Percentiles rank a stretch among this genome's conserved stretches.
Conservation (phyloP, 441 rosid species). For the Populus trichocarpa region DNA sequence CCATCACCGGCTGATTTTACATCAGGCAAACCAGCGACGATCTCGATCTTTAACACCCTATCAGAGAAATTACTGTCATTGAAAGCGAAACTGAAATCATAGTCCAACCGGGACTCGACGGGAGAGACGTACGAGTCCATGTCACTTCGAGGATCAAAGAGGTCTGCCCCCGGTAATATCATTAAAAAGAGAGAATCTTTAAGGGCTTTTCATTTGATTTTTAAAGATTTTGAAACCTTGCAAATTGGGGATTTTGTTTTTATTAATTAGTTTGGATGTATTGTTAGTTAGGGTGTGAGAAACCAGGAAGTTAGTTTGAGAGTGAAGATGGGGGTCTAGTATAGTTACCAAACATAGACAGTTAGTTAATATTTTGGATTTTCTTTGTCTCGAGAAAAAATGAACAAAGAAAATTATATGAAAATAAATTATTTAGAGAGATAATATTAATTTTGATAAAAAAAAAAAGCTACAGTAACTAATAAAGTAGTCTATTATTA, state of each 20-base stretch:
- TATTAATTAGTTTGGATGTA: background rate
- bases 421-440: background rate
- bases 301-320: background rate
- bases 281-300: background rate
- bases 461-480: background rate
- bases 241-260: background rate
- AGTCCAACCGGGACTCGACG: constrained; percentile 44
- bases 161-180: constrained; percentile 26
- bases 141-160: constrained; percentile 38
- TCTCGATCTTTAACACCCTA: constrained; percentile 76
- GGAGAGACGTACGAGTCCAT: constrained; percentile 54
- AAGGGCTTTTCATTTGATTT: background rate
- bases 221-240: background rate
- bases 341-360: background rate
- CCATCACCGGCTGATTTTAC: constrained; percentile 54
- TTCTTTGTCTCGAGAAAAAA: no score
- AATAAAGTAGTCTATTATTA: background rate
- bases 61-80: constrained; percentile 94
- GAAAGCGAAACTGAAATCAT: constrained; percentile 90
- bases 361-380: background rate
- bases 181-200: background rate
- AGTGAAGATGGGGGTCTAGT: background rate
- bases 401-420: no score
- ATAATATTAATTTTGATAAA: no score
- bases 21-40: constrained; percentile 58